Percentiles rank a stretch among this genome's conserved stretches.
These are phyloP conservation scores for Tolypocladium ophioglossoides DNA, from an alignment of 2,329 filamentous ascomycete genomes.

Conservation along the genomic window DNA sequence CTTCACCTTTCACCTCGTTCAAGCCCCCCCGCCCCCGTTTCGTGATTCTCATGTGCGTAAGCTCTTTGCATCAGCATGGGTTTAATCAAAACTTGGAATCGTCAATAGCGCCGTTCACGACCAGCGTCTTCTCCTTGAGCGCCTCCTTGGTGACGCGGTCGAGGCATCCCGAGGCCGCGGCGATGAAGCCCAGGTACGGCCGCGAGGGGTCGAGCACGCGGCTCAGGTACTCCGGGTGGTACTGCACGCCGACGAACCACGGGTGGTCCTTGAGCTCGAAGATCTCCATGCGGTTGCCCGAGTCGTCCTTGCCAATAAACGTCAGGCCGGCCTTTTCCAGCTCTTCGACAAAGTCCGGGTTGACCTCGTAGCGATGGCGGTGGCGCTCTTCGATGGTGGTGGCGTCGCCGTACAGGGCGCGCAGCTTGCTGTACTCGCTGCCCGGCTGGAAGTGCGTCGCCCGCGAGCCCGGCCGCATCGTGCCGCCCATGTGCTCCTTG, in stretches of 20 bases:
- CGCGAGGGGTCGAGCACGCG: constrained; percentile 24
- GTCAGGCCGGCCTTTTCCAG: constrained; percentile 59
- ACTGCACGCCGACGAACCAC: constrained; percentile 76
- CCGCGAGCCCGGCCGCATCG: constrained; percentile 74
- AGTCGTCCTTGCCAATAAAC: constrained; percentile 73
- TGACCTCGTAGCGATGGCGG: constrained; percentile 85
- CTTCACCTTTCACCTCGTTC: too few species aligned
- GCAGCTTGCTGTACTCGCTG: constrained; percentile 69
- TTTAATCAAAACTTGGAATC: background rate
- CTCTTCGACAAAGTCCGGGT: constrained; percentile 62
- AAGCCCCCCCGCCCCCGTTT: background rate
- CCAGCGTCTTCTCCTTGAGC: background rate
- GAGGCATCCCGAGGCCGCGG: constrained; percentile 61
- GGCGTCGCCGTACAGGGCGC: constrained; percentile 57
- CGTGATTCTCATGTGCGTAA: background rate
- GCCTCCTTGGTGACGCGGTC: constrained; percentile 22
- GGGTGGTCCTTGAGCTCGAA: constrained; percentile 75
- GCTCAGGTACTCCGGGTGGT: constrained; percentile 77
- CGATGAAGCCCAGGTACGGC: constrained; percentile 77
- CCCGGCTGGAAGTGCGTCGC: constrained; percentile 64
- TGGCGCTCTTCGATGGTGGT: constrained; percentile 60
- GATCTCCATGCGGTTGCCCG: constrained; percentile 71
- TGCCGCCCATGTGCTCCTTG: constrained; percentile 59
- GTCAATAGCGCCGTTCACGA: background rate
- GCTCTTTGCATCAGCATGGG: background rate